phyloP scores from a whole-genome alignment of 768 basidiomycete genomes.

The Amanita molliuscula region DNA sequence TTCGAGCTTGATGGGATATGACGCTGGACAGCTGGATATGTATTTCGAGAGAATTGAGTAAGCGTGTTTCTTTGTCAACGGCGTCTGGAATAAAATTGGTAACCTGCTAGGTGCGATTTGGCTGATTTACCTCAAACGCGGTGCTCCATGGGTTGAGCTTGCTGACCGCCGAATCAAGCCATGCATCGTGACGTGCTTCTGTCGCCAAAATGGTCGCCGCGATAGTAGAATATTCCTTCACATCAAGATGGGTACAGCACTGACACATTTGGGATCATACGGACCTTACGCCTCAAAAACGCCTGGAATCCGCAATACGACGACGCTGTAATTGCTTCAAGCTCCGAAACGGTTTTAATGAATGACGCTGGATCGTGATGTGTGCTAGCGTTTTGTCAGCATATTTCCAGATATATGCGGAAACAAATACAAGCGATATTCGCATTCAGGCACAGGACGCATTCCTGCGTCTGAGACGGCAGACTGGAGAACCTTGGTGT shows the following conservation, averaged over 20 bases:
- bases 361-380: slow-evolving; percentile 38
- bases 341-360: slow-evolving; percentile 33
- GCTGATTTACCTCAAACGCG: slow-evolving; percentile 39
- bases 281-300: slow-evolving; percentile 30
- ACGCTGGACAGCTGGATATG: not conserved
- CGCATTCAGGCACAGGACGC: slow-evolving; percentile 38
- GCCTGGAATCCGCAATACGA: slow-evolving; percentile 50
- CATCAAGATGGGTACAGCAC: not conserved
- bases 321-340: slow-evolving; percentile 47
- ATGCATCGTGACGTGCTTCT: slow-evolving; percentile 56
- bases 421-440: slow-evolving; percentile 41
- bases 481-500: slow-evolving; percentile 43
- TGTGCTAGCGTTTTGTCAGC: slow-evolving; percentile 19
- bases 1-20: not conserved
- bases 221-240: slow-evolving; percentile 35
- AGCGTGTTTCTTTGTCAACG: slow-evolving; percentile 1
- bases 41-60: not conserved
- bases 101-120: slow-evolving; percentile 8
- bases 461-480: slow-evolving; percentile 28
- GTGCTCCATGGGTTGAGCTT: slow-evolving; percentile 45
- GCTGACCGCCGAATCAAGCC: slow-evolving; percentile 42
- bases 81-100: not conserved
- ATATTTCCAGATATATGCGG: not conserved
- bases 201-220: slow-evolving; percentile 49
- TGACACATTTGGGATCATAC: slow-evolving; percentile 9